A percentile compares a stretch with the other conserved stretches of the same genome.
Evolutionary conservation across 306 rosid genomes (phyloP).

Genomic region (Potentilla sterilis): DNA sequence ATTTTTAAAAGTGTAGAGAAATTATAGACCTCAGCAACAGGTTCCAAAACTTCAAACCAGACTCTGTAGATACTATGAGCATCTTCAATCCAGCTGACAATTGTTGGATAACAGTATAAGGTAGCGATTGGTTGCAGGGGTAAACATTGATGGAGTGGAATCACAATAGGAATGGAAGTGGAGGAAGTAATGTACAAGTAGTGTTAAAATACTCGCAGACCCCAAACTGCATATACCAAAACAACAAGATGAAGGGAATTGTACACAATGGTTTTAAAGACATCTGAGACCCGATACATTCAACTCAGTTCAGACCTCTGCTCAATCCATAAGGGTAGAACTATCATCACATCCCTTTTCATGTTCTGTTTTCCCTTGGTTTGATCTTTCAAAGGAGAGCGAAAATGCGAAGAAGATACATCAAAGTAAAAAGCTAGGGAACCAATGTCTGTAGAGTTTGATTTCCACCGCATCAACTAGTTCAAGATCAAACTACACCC

Average conservation of each 20-base stretch:
- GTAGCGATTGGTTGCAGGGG: background rate
- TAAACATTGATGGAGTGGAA: background rate
- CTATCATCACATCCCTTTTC: background rate
- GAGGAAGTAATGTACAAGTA: background rate
- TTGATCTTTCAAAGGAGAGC: background rate
- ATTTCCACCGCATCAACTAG: background rate
- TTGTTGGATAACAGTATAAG: background rate
- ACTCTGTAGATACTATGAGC: background rate
- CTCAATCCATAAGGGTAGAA: slow-evolving; percentile 2
- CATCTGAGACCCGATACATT: background rate
- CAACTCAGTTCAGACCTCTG: background rate
- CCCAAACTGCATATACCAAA: background rate
- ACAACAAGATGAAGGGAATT: background rate
- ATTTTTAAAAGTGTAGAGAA: background rate
- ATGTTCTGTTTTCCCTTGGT: background rate
- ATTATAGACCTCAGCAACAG: slow-evolving; percentile 7
- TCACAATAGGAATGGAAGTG: background rate
- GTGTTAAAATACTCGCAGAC: background rate
- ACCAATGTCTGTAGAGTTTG: background rate
- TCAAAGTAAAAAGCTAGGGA: background rate
- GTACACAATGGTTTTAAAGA: background rate
- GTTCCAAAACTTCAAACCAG: background rate
- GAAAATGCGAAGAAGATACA: background rate
- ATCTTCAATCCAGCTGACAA: slow-evolving; percentile 1
- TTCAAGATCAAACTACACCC: slow-evolving; percentile 9